Evolutionary conservation across 371 early-diverging fungal species (phyloP).

Genomic region (Mortierella sp.): DNA sequence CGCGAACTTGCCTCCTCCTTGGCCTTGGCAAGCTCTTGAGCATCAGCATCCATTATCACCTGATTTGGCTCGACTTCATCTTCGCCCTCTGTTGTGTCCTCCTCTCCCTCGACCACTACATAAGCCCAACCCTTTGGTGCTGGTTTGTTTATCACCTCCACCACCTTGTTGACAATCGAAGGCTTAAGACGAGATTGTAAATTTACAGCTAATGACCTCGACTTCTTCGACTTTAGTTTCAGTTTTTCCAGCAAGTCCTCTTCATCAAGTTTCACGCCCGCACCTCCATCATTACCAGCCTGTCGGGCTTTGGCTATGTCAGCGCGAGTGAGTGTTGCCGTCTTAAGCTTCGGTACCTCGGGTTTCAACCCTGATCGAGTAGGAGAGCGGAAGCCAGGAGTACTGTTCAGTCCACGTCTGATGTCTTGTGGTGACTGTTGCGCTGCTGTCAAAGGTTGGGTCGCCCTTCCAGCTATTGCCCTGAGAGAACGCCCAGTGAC

Average conservation of each 20-base stretch:
- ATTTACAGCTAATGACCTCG: constrained; percentile 45
- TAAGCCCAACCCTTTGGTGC: constrained; percentile 60
- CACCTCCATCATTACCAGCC: constrained; percentile 10
- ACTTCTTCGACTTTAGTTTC: constrained; percentile 48
- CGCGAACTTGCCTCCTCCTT: constrained; percentile 12
- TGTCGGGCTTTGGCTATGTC: constrained; percentile 38
- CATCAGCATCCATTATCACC: not conserved
- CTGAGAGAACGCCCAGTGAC: constrained; percentile 19
- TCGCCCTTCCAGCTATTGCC: constrained; percentile 7
- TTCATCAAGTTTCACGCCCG: constrained; percentile 18
- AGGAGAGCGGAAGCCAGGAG: constrained; percentile 17
- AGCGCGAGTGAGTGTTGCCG: constrained; percentile 49
- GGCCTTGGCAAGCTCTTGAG: constrained; percentile 5
- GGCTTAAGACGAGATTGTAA: constrained; percentile 53
- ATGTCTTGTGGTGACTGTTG: constrained; percentile 7
- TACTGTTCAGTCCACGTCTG: constrained; percentile 11
- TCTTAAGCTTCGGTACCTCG: constrained; percentile 40
- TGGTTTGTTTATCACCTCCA: constrained; percentile 49
- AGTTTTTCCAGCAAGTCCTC: constrained; percentile 43
- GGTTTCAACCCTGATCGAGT: constrained; percentile 5
- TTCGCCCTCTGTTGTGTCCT: constrained; percentile 45
- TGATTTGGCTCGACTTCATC: constrained; percentile 20
- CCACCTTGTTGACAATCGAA: constrained; percentile 47
- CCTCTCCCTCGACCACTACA: constrained; percentile 57
- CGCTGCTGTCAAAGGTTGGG: not conserved